Conservation (phyloP, 1,284 basidiomycete genomes). For the Ganoderma lingzhi region DNA sequence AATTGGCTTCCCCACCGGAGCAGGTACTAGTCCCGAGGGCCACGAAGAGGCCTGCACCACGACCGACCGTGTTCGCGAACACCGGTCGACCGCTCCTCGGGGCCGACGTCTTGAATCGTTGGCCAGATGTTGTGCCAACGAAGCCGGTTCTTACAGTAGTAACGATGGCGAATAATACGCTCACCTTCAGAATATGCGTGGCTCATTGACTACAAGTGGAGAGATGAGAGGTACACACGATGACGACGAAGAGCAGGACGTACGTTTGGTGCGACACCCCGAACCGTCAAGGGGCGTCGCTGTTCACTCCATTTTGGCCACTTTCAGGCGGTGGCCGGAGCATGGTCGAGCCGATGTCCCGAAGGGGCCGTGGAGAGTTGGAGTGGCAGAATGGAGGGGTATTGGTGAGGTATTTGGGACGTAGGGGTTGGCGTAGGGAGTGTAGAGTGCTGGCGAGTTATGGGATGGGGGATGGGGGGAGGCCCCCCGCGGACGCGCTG, state of each 20-base stretch:
- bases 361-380: neutral
- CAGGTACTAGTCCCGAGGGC: conserved; percentile 28
- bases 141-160: conserved; percentile 14
- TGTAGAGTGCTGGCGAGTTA: neutral
- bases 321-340: too few species aligned
- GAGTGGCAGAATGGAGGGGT: neutral
- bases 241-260: neutral
- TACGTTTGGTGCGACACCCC: conserved; percentile 1
- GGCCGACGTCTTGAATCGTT: conserved; percentile 20
- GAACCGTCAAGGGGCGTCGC: neutral
- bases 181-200: neutral
- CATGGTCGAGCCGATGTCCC: too few species aligned
- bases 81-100: conserved; percentile 19
- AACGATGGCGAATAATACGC: neutral
- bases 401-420: too few species aligned
- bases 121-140: conserved; percentile 8
- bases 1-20: conserved; percentile 22
- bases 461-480: neutral
- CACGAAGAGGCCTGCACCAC: conserved; percentile 23
- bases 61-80: conserved; percentile 9
- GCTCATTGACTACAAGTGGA: neutral
- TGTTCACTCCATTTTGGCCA: neutral
- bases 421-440: too few species aligned
- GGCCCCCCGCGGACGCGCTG: neutral
- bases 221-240: neutral